Evolutionary conservation across 78 protist species (phyloP), one percentile per base, ranked within the genome.

Genomic region (Ministeria vibrans): DNA sequence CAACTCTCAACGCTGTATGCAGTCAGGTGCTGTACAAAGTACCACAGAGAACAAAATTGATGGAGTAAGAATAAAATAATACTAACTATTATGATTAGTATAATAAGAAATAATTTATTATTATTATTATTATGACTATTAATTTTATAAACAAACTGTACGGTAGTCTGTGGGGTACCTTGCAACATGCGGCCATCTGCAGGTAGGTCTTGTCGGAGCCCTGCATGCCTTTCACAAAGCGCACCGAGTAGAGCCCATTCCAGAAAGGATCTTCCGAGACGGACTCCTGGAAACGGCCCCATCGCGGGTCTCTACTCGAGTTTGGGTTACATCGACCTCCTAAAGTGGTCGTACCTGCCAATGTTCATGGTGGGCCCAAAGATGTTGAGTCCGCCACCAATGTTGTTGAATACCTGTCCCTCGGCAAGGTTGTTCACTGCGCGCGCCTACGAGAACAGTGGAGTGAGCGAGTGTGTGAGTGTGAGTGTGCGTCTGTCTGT

Each of bases 291-390:
- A 7, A 28, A 27, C 77, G 49, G 23, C 77, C 77, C 77, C 77
- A 72, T 7, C 77, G 49, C 34, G 41, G 41, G 22, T 72, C 77
- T 7, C 77, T 13, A 28, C 13, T 72, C n/a, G n/a, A n/a, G n/a
- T n/a, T n/a, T n/a, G n/a, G n/a, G n/a, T n/a, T n/a, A n/a, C n/a
- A n/a, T n/a, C n/a, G n/a, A n/a, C n/a, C n/a, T n/a, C n/a, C n/a
- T n/a, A n/a, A n/a, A n/a, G n/a, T n/a, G n/a, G n/a, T n/a, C n/a
- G n/a, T n/a, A n/a, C n/a, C n/a, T n/a, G n/a, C n/a, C n/a, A 23
- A 72, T 20, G 44, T 72, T 72, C 28, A 72, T 72, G 49, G 77
- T 72, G 34, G 77, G 77, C 13, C 70, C 80, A 25, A 28, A 73
- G 39, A 73, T n/a, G 59, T 15, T 32, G 38, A 51, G n/a, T 15